Evolutionary conservation across 1,284 basidiomycete genomes (phyloP).

Genomic region (Pyrrhoderma noxium): DNA sequence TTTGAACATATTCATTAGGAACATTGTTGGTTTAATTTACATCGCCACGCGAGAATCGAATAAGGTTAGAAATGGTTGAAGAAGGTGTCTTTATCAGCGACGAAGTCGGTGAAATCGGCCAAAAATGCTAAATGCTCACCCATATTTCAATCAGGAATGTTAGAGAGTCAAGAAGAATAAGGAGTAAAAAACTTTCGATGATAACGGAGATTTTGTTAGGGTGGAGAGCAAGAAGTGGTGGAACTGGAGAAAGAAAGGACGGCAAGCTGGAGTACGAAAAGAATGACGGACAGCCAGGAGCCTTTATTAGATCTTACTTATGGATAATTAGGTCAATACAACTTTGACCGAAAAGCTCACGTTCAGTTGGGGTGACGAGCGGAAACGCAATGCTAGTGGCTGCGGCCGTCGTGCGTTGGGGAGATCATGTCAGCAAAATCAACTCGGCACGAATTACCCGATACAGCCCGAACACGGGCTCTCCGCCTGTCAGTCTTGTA

Average conservation of each 20-base stretch:
- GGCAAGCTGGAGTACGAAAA: neutral
- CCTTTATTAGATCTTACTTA: neutral
- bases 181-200: too few species aligned
- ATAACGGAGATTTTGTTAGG: too few species aligned
- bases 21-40: neutral
- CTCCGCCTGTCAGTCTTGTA: too few species aligned
- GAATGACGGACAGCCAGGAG: constrained; percentile 8
- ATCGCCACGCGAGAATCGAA: neutral
- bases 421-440: neutral
- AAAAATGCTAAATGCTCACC: neutral
- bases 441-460: too few species aligned
- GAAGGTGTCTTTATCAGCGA: neutral
- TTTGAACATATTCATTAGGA: too few species aligned
- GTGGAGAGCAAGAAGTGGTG: neutral
- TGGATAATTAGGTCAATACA: neutral
- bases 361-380: constrained; percentile 3
- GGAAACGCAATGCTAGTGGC: neutral
- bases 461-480: too few species aligned
- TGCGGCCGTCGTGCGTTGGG: constrained; percentile 4
- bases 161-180: too few species aligned
- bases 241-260: constrained; percentile 3
- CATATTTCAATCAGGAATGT: neutral
- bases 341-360: neutral
- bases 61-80: neutral
- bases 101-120: too few species aligned